Evolutionary conservation across 805 yeast genomes (phyloP), one percentile per base, ranked within the genome.

Genomic region (Grigorovia transvaalensis): DNA sequence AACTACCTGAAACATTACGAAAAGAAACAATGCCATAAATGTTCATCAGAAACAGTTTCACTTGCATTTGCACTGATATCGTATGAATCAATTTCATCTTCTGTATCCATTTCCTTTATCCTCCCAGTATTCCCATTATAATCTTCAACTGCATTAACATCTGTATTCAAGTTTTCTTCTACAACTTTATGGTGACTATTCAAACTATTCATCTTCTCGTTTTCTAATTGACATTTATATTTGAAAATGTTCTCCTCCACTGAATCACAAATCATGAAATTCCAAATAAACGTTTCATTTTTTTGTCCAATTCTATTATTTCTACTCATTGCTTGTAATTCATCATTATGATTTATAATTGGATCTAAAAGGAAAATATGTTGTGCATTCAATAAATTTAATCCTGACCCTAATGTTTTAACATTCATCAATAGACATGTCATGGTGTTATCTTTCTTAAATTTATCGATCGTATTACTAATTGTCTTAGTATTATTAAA

Each of bases 301-400:
- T 74, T 76, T 66, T 93, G 99, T 0, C 99, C 99, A 62, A 91
- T 90, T 56, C 99, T 72, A 63, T 91, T 96, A 45, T 93, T 81
- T 56, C 99, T 77, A 48, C 95, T 87, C 50, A 90, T 85, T 0
- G 98, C 97, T 64, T 91, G 99, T 15, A 88, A 64, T 59, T 93
- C 98, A 47, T 89, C 73, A 2, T 96, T 84, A 0, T 90, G 80
- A 60, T 89, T 89, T 15, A 93, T 84, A 52, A 93, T 73, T 1
- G 99, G 98, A 68, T 93, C 99, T 65, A 97, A 86, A 5, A 93
- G 66, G 55, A 90, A 84, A 0, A 93, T 91, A 65, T 93, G 96
- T 2, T 86, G 85, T 0, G 99, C 98, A 71, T 91, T 91, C 9
- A 89, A 81, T 51, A 93, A 72, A 9, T 96, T 93, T 56, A 93